A percentile compares a stretch with the other conserved stretches of the same genome.
These are phyloP conservation scores for Torrubiellomyces zombiae DNA, from an alignment of 2,329 filamentous ascomycete species.

Conservation along the genomic window DNA sequence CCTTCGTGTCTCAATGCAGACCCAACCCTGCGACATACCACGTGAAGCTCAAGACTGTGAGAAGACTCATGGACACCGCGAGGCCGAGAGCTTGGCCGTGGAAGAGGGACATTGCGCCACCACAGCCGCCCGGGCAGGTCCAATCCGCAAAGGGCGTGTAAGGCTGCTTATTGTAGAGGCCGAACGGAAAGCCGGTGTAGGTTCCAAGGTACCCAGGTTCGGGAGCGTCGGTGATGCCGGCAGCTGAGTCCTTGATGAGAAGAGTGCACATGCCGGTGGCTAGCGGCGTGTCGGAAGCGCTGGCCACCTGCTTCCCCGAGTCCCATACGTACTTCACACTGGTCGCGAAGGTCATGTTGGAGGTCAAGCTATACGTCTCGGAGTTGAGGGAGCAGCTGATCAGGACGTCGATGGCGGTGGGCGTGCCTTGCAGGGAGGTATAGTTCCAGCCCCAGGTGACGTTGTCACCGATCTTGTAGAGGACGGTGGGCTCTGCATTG, in stretches of 20 bases:
- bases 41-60: constrained; percentile 44
- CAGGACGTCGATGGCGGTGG: constrained; percentile 43
- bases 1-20: constrained; percentile 13
- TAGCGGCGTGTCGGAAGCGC: constrained; percentile 27
- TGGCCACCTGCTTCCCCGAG: constrained; percentile 31
- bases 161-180: constrained; percentile 34
- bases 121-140: constrained; percentile 42
- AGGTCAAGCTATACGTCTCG: constrained; percentile 42
- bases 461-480: constrained; percentile 44
- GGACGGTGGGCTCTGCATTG: constrained; percentile 24
- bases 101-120: constrained; percentile 28
- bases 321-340: constrained; percentile 41
- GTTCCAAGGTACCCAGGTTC: constrained; percentile 38
- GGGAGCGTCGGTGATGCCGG: constrained; percentile 29
- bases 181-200: constrained; percentile 34
- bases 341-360: constrained; percentile 43
- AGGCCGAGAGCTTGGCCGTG: constrained; percentile 32
- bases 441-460: constrained; percentile 51
- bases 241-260: constrained; percentile 42
- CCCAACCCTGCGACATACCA: constrained; percentile 43
- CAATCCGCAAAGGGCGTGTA: constrained; percentile 36
- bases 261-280: constrained; percentile 41
- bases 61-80: constrained; percentile 33
- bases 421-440: constrained; percentile 39
- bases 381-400: constrained; percentile 35